Evolutionary conservation across 306 rosid species (phyloP).

Genomic region (Macrotyloma uniflorum): DNA sequence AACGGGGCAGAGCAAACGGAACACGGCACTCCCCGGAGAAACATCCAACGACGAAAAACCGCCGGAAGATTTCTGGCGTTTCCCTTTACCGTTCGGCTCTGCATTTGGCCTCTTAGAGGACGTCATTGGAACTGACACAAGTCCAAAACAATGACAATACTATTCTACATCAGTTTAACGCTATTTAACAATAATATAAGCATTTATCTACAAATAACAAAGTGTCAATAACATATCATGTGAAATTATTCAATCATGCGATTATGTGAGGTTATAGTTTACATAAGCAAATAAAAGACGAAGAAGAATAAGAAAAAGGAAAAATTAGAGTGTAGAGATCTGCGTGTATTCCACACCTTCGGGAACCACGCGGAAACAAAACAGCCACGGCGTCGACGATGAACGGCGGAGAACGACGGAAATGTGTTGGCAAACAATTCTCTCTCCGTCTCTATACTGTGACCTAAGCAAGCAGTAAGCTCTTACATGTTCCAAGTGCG

Average conservation of each 20-base stretch:
- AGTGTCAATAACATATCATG: not conserved
- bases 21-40: constrained; percentile 47
- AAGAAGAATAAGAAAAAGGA: not conserved
- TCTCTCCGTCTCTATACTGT: constrained; percentile 13
- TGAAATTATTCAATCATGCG: not conserved
- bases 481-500: not conserved
- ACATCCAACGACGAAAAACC: constrained; percentile 40
- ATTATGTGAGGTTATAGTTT: not conserved
- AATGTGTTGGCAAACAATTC: not conserved
- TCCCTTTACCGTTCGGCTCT: constrained; percentile 64
- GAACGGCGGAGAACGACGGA: constrained; percentile 25
- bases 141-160: constrained; percentile 31
- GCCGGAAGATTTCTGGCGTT: constrained; percentile 58
- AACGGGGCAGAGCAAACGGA: constrained; percentile 70
- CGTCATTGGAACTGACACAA: constrained; percentile 63
- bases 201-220: not conserved
- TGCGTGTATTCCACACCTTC: not conserved
- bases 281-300: not conserved
- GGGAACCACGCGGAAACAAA: constrained; percentile 4
- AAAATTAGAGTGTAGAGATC: not conserved
- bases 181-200: not conserved
- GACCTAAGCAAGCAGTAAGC: constrained; percentile 30
- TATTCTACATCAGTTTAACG: constrained; percentile 19
- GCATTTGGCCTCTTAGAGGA: constrained; percentile 76
- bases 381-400: constrained; percentile 14